phyloP scores from a whole-genome alignment of 768 basidiomycete species.

The Pulveroboletus sp. region DNA sequence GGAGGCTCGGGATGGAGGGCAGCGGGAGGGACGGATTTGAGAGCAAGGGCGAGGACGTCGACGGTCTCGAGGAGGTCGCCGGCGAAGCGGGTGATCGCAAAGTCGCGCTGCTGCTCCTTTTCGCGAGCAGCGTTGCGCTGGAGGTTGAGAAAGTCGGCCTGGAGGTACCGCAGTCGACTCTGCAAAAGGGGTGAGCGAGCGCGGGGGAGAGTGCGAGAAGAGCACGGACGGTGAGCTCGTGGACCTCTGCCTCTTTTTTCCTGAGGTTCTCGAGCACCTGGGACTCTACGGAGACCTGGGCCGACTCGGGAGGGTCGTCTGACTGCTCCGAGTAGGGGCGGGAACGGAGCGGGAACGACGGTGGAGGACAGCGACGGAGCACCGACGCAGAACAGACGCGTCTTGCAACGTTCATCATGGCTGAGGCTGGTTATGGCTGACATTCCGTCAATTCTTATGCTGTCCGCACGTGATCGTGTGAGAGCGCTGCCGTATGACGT shows the following conservation, averaged over 20 bases:
- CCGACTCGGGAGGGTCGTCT: conserved; percentile 16
- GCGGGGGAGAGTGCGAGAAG: neutral
- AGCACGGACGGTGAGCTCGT: conserved; percentile 73
- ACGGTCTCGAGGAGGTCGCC: conserved; percentile 84
- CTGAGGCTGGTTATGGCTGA: too few relatives aligned
- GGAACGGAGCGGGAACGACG: conserved; percentile 32
- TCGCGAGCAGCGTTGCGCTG: conserved; percentile 89
- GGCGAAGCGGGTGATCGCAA: conserved; percentile 90
- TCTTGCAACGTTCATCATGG: conserved; percentile 50
- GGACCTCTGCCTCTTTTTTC: conserved; percentile 75
- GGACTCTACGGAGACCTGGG: conserved; percentile 33
- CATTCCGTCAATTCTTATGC: too few relatives aligned
- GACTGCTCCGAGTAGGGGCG: conserved; percentile 51
- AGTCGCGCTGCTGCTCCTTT: conserved; percentile 89
- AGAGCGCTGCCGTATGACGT: neutral
- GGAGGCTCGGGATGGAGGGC: conserved; percentile 34
- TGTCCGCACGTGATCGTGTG: conserved; percentile 22
- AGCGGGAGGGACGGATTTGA: conserved; percentile 69
- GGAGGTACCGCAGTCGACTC: conserved; percentile 86
- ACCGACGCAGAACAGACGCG: conserved; percentile 53
- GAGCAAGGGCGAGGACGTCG: conserved; percentile 82
- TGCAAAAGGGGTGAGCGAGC: conserved; percentile 31
- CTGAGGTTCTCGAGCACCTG: conserved; percentile 56
- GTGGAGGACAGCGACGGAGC: conserved; percentile 52
- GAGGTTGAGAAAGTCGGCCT: conserved; percentile 94